Percentiles rank a stretch among this genome's conserved stretches.
Conservation (phyloP, 192 early-diverging fungal genomes). For the Coemansia sp. region DNA sequence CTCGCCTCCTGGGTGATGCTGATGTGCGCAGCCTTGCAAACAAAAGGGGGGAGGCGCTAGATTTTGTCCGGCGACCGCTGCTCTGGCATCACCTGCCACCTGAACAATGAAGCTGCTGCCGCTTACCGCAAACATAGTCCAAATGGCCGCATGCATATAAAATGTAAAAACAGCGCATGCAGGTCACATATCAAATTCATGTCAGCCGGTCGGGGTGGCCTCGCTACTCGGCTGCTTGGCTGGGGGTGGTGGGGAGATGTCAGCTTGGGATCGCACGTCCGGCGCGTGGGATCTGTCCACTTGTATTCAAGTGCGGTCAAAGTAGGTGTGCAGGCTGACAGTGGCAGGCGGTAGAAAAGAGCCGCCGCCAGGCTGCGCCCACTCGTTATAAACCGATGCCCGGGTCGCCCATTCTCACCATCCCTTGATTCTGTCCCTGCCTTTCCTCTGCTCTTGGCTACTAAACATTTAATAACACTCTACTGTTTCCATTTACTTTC, state of each 20-base stretch:
- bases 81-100: neutral
- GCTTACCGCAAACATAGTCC: conserved; percentile 5
- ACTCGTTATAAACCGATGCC: neutral
- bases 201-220: conserved; percentile 5
- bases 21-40: neutral
- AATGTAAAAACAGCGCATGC: conserved; percentile 9
- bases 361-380: neutral
- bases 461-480: neutral
- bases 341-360: neutral
- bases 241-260: neutral
- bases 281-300: conserved; percentile 1
- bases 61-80: conserved; percentile 8
- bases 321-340: neutral
- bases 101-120: neutral
- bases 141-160: conserved; percentile 20
- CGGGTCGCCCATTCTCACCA: neutral
- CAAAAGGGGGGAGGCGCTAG: conserved; percentile 1
- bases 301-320: neutral
- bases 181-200: conserved; percentile 24
- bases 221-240: neutral
- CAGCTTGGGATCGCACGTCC: neutral
- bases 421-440: neutral
- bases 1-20: too few relatives aligned
- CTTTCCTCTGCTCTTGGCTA: neutral
- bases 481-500: conserved; percentile 1